Base-by-base conservation (phyloP, 2,329 filamentous ascomycete genomes). In the Colletotrichum sublineola region DNA sequence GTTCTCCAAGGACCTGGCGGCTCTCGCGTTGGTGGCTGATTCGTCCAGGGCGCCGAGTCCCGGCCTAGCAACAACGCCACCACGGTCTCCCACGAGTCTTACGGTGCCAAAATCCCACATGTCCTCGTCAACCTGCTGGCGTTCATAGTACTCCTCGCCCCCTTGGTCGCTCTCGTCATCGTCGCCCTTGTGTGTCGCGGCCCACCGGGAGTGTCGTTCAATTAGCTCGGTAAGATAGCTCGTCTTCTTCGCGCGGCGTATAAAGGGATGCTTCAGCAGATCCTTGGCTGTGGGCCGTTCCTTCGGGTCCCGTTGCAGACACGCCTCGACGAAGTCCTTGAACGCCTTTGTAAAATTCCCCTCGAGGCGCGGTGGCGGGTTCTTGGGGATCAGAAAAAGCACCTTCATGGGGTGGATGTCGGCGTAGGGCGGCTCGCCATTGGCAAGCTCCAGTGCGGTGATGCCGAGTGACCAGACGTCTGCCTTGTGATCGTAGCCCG, bases 361-460 rank as follows among this genome's bases (percentile, higher is more conserved):
- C 75, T 94, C 91, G 42, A 98, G 85, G 36, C 90, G 87, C 1
- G 96, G 96, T 1, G 96, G 93, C 0, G 94, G 90, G 78, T 98
- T 98, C 83, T 98, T 98, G 1, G 96, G 96, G 66, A 98, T 98
- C 61, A 98, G 87, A 79, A 98, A 98, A 9, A 98, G 85, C 2
- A 98, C 96, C 81, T 98, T 98, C 96, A 98, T 98, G 40, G 96
- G 96, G 82, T 98, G 96, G 61, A 98, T 98, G 78, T 98, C 95
- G 70, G 95, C 94, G 79, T 98, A 97, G 0, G 96, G 96, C 33
- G 96, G 96, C 80, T 98, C 95, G 75, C 96, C 95, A 74, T 94
- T 93, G 67, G 96, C 96, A 75, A 98, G 83, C 81, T 98, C 96
- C 53, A 98, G 89, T 1, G 96, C 95, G 1, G 96, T 98, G 80